Percentiles rank a stretch among this genome's conserved stretches.
phyloP scores from a whole-genome alignment of 768 basidiomycete species.

The Bullera alba region DNA sequence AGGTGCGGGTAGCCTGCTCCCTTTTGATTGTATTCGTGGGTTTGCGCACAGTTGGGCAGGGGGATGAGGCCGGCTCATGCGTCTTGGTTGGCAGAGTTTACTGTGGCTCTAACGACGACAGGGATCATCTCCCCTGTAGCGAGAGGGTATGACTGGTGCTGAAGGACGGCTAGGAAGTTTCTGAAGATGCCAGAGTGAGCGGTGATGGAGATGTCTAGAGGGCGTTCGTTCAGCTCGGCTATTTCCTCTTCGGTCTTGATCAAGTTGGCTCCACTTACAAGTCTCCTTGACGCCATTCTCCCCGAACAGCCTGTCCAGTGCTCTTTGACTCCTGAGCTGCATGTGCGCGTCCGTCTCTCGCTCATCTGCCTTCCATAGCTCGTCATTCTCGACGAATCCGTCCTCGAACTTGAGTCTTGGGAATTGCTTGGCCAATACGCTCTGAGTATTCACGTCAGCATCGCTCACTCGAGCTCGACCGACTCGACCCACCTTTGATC shows the following conservation, averaged over 20 bases:
- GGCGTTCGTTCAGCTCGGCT: background rate
- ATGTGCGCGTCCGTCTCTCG: slow-evolving; percentile 38
- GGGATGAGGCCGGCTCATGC: too few species aligned
- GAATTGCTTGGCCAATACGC: slow-evolving; percentile 28
- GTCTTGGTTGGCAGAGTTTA: background rate
- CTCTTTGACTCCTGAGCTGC: slow-evolving; percentile 30
- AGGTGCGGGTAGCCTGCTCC: too few species aligned
- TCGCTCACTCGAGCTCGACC: background rate
- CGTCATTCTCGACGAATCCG: slow-evolving; percentile 39
- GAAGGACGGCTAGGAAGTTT: slow-evolving; percentile 35
- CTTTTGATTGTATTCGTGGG: too few species aligned
- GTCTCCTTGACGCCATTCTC: slow-evolving; percentile 29
- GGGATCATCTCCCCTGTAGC: slow-evolving; percentile 45
- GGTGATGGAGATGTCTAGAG: slow-evolving; percentile 38
- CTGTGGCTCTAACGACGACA: slow-evolving; percentile 39
- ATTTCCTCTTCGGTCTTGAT: background rate
- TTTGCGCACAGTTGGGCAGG: too few species aligned
- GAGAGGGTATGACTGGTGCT: slow-evolving; percentile 36
- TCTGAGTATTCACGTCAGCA: slow-evolving; percentile 21
- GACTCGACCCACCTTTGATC: slow-evolving; percentile 26
- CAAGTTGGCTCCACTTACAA: slow-evolving; percentile 24
- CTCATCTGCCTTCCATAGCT: slow-evolving; percentile 39
- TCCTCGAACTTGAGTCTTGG: slow-evolving; percentile 35
- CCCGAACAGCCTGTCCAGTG: slow-evolving; percentile 36
- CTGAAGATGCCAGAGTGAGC: slow-evolving; percentile 37